phyloP scores from a whole-genome alignment of 2,329 filamentous ascomycete genomes.

The Talaromyces rugulosus region DNA sequence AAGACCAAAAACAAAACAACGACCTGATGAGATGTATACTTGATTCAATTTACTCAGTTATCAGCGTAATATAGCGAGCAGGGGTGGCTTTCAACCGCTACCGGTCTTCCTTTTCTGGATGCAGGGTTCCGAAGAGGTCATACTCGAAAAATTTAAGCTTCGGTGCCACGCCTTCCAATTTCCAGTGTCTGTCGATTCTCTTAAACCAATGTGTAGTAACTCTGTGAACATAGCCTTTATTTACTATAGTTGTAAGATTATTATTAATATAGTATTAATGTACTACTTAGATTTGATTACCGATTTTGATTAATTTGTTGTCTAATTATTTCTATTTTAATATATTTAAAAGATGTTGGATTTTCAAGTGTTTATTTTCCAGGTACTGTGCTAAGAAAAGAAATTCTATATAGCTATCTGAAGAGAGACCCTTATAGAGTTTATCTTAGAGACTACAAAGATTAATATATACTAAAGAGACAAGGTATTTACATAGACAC shows the following conservation, averaged over 20 bases:
- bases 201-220: background rate
- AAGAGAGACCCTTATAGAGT: background rate
- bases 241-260: background rate
- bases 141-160: background rate
- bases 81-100: background rate
- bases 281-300: background rate
- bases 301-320: background rate
- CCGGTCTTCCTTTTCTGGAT: background rate
- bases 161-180: background rate
- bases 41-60: background rate
- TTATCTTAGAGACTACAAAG: background rate
- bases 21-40: background rate
- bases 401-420: background rate
- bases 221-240: constrained; percentile 3
- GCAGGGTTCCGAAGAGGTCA: background rate
- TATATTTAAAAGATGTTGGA: background rate
- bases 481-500: background rate
- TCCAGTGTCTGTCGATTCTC: constrained; percentile 1
- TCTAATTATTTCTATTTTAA: background rate
- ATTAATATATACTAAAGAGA: background rate
- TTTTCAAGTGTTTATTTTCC: background rate
- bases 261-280: constrained; percentile 1
- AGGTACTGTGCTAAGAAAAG: background rate
- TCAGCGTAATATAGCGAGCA: background rate
- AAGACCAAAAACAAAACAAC: background rate